Base-by-base conservation (phyloP, 495 filamentous ascomycete genomes). In the Talaromyces borbonicus region DNA sequence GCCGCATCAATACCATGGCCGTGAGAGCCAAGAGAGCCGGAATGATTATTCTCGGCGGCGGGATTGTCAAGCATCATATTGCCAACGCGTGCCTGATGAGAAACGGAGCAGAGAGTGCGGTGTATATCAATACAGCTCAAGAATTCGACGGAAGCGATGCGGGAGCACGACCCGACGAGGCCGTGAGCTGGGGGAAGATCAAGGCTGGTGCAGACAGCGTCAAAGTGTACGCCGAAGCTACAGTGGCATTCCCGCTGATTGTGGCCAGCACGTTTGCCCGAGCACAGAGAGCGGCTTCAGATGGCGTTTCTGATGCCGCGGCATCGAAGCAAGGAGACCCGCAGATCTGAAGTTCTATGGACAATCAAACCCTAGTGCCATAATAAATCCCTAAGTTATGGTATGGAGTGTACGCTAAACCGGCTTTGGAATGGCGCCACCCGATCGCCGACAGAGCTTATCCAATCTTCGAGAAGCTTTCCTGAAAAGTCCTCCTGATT, bases 141-240 rank as follows among this genome's bases (percentile, higher is more conserved):
- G 93, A 98, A 59, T 97, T 95, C 60, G 92, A 98, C 61, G 93
- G 92, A 0, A 93, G 86, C 50, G 93, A 98, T 73, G 90, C 93
- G 2, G 92, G 93, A 0, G 92, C 93, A 2, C 74, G 93, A 38
- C 93, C 93, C 5, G 92, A 97, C 54, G 92, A 98, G 65, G 92
- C 92, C 0, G 87, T 98, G 11, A 94, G 87, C 52, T 98, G 93
- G 92, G 92, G 92, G 4, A 97, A 98, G 74, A 95, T 98, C 62
- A 95, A 90, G 61, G 69, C 77, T 16, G 85, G 83, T 31, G 93
- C 76, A 0, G 78, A 87, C 47, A 81, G 82, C 46, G 90, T 96
- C 42, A 96, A 97, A 77, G 84, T 98, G 1, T 94, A 92, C 52
- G 79, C 85, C 11, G 92, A 98, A 56, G 92, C 92, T 2, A 97